Percentiles rank a stretch among this genome's conserved stretches.
These are phyloP conservation scores for Globisporangium carolinianum DNA, from an alignment of 352 stramenopile species.

Conservation along the genomic window DNA sequence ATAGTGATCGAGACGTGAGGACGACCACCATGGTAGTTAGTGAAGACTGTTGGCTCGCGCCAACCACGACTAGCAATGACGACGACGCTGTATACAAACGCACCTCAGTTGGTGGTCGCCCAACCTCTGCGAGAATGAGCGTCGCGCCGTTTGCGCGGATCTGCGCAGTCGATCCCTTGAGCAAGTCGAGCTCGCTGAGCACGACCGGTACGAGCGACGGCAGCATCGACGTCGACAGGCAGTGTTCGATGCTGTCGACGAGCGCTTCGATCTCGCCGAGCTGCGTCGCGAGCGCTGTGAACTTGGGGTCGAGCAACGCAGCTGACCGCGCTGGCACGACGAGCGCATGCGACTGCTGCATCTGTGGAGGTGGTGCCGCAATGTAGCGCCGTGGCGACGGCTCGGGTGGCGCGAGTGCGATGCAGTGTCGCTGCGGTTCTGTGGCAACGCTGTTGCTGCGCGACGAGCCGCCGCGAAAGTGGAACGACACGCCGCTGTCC, in stretches of 20 bases:
- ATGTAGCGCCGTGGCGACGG: neutral
- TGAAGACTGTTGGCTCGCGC: too few relatives aligned
- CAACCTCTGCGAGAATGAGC: conserved; percentile 48
- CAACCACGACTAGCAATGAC: too few relatives aligned
- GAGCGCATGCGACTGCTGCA: conserved; percentile 11
- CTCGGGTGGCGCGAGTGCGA: conserved; percentile 19
- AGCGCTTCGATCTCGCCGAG: conserved; percentile 56
- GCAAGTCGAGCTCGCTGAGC: conserved; percentile 46
- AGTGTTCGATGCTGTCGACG: conserved; percentile 46
- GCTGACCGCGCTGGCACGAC: conserved; percentile 8
- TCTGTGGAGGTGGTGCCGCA: neutral
- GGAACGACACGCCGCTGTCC: conserved; percentile 47
- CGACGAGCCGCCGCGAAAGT: conserved; percentile 36
- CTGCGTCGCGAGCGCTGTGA: conserved; percentile 32
- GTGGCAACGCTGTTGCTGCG: conserved; percentile 10
- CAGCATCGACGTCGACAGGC: conserved; percentile 29
- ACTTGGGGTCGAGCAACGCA: conserved; percentile 18
- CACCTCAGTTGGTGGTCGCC: conserved; percentile 34
- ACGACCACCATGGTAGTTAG: too few relatives aligned
- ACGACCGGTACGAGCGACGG: conserved; percentile 31
- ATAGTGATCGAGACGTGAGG: too few relatives aligned
- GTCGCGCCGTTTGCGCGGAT: conserved; percentile 61
- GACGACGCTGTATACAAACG: neutral
- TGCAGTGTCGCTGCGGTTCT: conserved; percentile 1
- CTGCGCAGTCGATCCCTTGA: conserved; percentile 49